Evolutionary conservation across 257 asterid genomes (phyloP), one percentile per base, ranked within the genome.

Genomic region (Gardenia jasminoides): DNA sequence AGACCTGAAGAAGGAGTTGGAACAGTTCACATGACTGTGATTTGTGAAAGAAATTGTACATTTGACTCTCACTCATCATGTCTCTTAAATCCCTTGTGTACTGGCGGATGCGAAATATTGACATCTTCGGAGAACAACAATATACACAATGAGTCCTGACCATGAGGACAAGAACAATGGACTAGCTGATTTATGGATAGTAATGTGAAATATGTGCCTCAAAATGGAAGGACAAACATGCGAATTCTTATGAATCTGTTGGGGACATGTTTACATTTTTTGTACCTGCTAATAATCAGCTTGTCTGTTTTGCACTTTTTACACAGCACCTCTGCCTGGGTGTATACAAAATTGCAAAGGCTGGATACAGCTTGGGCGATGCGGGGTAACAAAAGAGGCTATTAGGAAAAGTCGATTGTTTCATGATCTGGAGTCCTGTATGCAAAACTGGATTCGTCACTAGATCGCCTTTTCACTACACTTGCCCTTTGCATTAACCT

Each of bases 401-500:
- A 78, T 74, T 80, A 91, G 77, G 93, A 82, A 84, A 87, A 78
- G 84, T 93, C 98, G 46, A 76, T 77, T 20, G 88, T 70, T 66
- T 89, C 97, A 62, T 91, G 90, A 74, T 94, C 95, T 20, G 90
- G 85, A 31, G 89, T 87, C 97, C 76, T 89, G 92, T 88, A 92
- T 12, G 94, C 66, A 82, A 93, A 90, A 79, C 96, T 88, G 0
- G 97, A 83, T 33, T 95, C 98, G 65, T 92, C 98, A 41, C 90
- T 92, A 31, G 94, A 85, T 67, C 97, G 89, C 78, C 95, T 86
- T 78, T 82, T 90, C 52, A 86, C 88, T 20, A 87, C 86, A 75
- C 93, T 92, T 5, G 98, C 97, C 80, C 99, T 84, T 75, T 93
- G 99, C 97, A 95, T 88, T 84, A 95, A 80, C 48, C 97, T 89